Evolutionary conservation across 116 monocot species (phyloP), one percentile per base, ranked within the genome.

Genomic region (Trichopus zeylanicus): DNA sequence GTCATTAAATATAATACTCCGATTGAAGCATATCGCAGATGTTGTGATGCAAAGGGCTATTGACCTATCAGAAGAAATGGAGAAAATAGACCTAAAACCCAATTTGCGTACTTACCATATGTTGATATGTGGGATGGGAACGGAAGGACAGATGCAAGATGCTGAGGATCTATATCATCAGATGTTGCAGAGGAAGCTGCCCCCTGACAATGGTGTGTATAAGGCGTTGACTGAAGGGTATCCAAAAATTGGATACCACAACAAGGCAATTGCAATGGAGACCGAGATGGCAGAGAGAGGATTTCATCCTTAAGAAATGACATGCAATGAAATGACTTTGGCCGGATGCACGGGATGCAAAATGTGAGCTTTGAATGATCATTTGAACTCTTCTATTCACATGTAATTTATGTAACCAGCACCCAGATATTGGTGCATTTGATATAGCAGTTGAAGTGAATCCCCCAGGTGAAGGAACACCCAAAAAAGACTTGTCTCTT

Each of bases 1-100:
- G 75, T 65, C 0, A 62, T 87, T 28, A 92, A 81, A 19, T 84
- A 76, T 30, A 81, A 78, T 49, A 78, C 73, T 59, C 63, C 87
- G 18, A 81, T 92, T 25, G 65, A 73, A 7, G 81, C 73, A 9
- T 69, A 75, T 66, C 81, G 72, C 67, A 67, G 68, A 24, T 31
- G 9, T 33, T 55, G 57, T 26, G 64, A 69, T 55, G 12, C 33
- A 75, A 27, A 81, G 38, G 65, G 81, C 78, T 38, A 30, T 76
- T 7, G 71, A 80, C 15, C 48, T 87, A 23, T 73, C 63, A 32
- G 57, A 92, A 60, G 71, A 71, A 55, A 84, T 83, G 81, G 60
- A 74, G 53, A 67, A 67, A 22, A 9, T 64, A 13, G 69, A 68
- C 20, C 35, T 86, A 29, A 73, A 64, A 69, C 72, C 83, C 0